These are phyloP conservation scores for Chaetomium cochliodes DNA, from an alignment of 495 filamentous ascomycete genomes.

Conservation along the genomic window DNA sequence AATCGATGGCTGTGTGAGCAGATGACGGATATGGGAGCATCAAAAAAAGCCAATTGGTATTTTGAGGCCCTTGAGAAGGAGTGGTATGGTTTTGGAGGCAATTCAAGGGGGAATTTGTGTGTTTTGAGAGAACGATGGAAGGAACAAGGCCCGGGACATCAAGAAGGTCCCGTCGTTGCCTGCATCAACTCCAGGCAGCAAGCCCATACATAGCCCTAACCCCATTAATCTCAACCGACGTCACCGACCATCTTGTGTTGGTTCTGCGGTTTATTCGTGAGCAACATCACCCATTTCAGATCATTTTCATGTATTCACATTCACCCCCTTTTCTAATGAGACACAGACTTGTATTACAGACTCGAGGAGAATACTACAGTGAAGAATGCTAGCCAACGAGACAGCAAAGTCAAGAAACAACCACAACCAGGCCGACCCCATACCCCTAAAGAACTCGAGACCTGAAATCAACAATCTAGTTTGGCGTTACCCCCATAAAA, in stretches of 20 bases:
- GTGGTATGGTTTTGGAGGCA: background rate
- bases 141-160: no score
- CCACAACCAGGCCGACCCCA: background rate
- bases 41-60: background rate
- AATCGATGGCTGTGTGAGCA: background rate
- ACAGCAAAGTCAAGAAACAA: background rate
- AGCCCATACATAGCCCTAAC: conserved; percentile 22
- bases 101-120: background rate
- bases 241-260: background rate
- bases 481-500: background rate
- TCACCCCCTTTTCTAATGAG: background rate
- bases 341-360: background rate
- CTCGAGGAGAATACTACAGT: conserved; percentile 11
- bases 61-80: background rate
- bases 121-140: background rate
- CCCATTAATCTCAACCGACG: background rate
- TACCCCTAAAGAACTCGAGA: background rate
- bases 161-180: conserved; percentile 11
- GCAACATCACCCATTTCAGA: no score
- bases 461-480: background rate
- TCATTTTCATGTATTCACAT: background rate
- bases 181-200: conserved; percentile 24
- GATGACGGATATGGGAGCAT: background rate
- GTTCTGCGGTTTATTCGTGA: no score
- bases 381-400: conserved; percentile 6